These are phyloP conservation scores for Tricladium varicosporioides DNA, from an alignment of 2,329 filamentous ascomycete species.

Conservation along the genomic window DNA sequence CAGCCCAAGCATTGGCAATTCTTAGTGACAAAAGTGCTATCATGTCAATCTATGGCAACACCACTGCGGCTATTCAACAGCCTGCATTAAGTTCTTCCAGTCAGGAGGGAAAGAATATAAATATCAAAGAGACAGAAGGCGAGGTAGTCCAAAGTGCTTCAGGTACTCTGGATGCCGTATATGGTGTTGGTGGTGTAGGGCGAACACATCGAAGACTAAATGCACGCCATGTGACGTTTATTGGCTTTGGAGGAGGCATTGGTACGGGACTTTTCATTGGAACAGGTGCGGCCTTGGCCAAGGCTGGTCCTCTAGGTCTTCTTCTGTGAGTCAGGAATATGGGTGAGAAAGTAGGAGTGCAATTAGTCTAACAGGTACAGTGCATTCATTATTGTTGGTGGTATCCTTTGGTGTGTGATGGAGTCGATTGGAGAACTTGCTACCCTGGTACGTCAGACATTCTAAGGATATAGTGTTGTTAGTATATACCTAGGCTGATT, in stretches of 20 bases:
- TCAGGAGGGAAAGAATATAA: too few species aligned
- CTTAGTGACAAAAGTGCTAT: too few species aligned
- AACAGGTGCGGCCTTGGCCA: slow-evolving; percentile 44
- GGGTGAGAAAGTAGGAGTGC: slow-evolving; percentile 46
- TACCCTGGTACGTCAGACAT: slow-evolving; percentile 24
- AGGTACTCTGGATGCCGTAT: slow-evolving; percentile 8
- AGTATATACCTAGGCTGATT: too few species aligned
- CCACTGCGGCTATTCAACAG: too few species aligned
- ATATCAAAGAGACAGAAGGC: neutral
- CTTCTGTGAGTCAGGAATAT: slow-evolving; percentile 42
- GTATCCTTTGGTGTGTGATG: slow-evolving; percentile 35
- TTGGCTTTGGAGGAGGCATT: slow-evolving; percentile 33
- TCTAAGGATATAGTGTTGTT: too few species aligned
- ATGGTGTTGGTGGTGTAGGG: slow-evolving; percentile 16
- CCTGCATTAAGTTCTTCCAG: too few species aligned
- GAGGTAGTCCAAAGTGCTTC: slow-evolving; percentile 9
- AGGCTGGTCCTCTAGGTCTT: slow-evolving; percentile 46
- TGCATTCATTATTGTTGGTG: slow-evolving; percentile 41
- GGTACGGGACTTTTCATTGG: slow-evolving; percentile 54
- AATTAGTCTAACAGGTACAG: slow-evolving; percentile 51
- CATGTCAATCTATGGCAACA: too few species aligned
- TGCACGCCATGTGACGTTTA: slow-evolving; percentile 15
- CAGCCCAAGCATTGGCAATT: too few species aligned
- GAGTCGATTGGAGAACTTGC: slow-evolving; percentile 35
- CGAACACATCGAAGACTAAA: slow-evolving; percentile 8